These are phyloP conservation scores for Dalbergia cochinchinensis DNA, from an alignment of 306 rosid species.

Conservation along the genomic window DNA sequence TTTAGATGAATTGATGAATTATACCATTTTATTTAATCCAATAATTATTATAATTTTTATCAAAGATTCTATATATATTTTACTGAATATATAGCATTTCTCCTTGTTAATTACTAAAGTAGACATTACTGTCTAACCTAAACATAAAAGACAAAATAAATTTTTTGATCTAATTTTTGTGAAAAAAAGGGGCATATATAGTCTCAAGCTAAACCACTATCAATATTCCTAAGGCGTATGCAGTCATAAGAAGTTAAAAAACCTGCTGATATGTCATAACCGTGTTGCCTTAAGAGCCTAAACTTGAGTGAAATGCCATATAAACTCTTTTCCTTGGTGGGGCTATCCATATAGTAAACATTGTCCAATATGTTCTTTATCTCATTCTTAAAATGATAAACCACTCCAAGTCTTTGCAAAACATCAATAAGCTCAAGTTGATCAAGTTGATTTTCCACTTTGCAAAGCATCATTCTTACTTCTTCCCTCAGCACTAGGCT, in stretches of 20 bases:
- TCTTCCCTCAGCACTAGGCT: not conserved
- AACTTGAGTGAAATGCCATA: slow-evolving; percentile 45
- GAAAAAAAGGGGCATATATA: not conserved
- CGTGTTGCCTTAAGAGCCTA: slow-evolving; percentile 51
- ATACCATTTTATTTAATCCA: too few species aligned
- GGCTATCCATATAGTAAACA: too few species aligned
- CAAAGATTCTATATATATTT: too few species aligned
- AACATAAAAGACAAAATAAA: too few species aligned
- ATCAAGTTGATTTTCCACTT: slow-evolving; percentile 21
- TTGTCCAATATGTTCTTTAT: slow-evolving; percentile 13
- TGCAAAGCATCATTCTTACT: slow-evolving; percentile 35
- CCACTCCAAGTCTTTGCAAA: slow-evolving; percentile 55
- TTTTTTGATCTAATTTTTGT: too few species aligned
- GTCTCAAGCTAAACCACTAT: not conserved
- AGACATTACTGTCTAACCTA: too few species aligned
- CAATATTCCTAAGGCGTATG: not conserved
- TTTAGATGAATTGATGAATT: too few species aligned
- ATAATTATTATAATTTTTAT: too few species aligned
- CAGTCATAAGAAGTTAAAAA: not conserved
- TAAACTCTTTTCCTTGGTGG: slow-evolving; percentile 17
- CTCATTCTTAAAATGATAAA: slow-evolving; percentile 47
- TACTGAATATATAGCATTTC: too few species aligned
- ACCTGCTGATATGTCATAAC: slow-evolving; percentile 49
- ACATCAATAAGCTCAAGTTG: slow-evolving; percentile 46
- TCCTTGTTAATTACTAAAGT: too few species aligned